A percentile compares a stretch with the other conserved stretches of the same genome.
Evolutionary conservation across 2,329 filamentous ascomycete genomes (phyloP).

Genomic region (Monosporascus sp.): DNA sequence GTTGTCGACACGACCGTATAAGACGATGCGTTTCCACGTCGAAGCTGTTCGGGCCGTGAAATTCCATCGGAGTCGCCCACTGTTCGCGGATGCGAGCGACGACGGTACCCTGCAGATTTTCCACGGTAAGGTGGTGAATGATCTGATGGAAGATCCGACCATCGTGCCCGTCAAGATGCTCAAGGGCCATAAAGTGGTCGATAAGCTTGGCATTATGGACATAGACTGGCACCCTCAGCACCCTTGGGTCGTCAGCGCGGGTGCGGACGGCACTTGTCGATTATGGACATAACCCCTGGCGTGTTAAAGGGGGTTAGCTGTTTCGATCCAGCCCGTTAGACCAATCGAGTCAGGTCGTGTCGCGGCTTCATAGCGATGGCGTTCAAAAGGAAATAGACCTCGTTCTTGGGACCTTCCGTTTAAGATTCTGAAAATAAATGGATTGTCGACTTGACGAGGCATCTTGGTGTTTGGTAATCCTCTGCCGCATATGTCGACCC

Average conservation of each 20-base stretch:
- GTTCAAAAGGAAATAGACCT: neutral
- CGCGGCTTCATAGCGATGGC: conserved; percentile 1
- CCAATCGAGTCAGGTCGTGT: conserved; percentile 6
- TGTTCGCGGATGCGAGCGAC: conserved; percentile 93
- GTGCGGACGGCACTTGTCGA: conserved; percentile 87
- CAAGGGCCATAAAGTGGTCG: conserved; percentile 80
- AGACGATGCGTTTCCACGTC: conserved; percentile 90
- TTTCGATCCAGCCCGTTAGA: neutral
- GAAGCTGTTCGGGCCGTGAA: conserved; percentile 86
- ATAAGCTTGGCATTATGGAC: conserved; percentile 84
- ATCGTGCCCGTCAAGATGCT: conserved; percentile 96
- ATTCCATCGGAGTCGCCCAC: conserved; percentile 73
- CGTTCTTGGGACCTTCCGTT: neutral
- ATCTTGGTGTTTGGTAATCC: too few species aligned
- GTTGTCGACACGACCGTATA: conserved; percentile 83
- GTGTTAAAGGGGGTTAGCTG: neutral
- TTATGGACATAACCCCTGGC: conserved; percentile 63
- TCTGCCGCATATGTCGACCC: too few species aligned
- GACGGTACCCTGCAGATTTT: conserved; percentile 94
- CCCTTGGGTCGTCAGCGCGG: conserved; percentile 91
- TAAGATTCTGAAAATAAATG: too few species aligned
- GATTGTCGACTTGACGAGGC: too few species aligned
- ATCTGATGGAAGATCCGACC: conserved; percentile 92
- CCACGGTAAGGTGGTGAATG: conserved; percentile 91
- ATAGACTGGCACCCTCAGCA: conserved; percentile 93